These are phyloP conservation scores for Deinandra increscens DNA, from an alignment of 129 eudicot species.

Conservation along the genomic window DNA sequence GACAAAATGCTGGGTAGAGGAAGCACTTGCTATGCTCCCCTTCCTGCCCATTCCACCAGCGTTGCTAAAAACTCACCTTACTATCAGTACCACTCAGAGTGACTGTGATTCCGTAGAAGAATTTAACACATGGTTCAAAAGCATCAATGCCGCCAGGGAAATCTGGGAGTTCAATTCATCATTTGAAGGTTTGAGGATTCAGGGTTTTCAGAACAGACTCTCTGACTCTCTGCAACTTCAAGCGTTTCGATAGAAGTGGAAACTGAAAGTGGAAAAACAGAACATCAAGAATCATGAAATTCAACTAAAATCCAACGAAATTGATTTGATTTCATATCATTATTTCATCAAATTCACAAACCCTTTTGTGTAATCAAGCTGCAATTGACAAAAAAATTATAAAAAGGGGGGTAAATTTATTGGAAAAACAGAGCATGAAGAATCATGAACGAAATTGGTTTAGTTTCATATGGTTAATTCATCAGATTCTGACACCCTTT, in stretches of 20 bases:
- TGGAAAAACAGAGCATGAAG: slow-evolving; percentile 3
- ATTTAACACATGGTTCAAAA: slow-evolving; percentile 80
- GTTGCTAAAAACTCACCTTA: no score
- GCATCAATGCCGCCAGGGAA: slow-evolving; percentile 82
- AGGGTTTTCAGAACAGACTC: slow-evolving; percentile 51
- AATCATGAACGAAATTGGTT: slow-evolving; percentile 4
- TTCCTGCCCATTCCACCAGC: no score
- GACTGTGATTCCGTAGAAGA: slow-evolving; percentile 84
- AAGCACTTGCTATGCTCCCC: no score
- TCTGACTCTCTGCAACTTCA: slow-evolving; percentile 63
- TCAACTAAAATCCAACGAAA: neutral
- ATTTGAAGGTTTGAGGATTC: slow-evolving; percentile 65
- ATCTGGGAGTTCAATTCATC: slow-evolving; percentile 63
- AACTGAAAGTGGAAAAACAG: slow-evolving; percentile 45
- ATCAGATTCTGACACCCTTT: slow-evolving; percentile 11
- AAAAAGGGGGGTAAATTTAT: neutral
- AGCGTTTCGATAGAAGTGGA: slow-evolving; percentile 84
- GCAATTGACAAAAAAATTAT: neutral
- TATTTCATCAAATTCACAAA: slow-evolving; percentile 4
- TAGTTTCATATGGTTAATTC: neutral
- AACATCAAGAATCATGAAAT: slow-evolving; percentile 17
- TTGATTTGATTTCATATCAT: neutral
- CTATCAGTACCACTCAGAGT: slow-evolving; percentile 80
- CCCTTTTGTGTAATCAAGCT: slow-evolving; percentile 23
- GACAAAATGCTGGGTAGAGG: no score